phyloP scores from a whole-genome alignment of 208 protist species.

The Porcisia hertigi region DNA sequence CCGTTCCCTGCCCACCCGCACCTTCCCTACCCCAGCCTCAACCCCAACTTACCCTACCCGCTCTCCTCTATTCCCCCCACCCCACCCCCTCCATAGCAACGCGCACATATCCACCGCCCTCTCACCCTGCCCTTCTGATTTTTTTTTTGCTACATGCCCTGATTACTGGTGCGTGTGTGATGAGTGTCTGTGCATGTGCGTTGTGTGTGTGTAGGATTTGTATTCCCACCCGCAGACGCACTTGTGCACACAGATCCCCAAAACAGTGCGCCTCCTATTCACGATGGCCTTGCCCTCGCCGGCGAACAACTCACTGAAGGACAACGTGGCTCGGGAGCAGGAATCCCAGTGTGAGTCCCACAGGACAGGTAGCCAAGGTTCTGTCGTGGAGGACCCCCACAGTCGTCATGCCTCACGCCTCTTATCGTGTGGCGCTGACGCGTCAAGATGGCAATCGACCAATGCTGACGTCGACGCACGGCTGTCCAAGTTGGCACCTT shows the following conservation, averaged over 20 bases:
- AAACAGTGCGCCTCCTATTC: too few species aligned
- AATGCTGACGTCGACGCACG: constrained; percentile 2
- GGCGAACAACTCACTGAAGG: neutral
- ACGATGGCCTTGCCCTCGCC: neutral
- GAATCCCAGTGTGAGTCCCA: neutral
- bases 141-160: too few species aligned
- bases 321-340: neutral
- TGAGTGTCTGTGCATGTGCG: too few species aligned
- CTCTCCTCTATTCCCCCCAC: too few species aligned
- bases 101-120: too few species aligned
- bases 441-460: neutral
- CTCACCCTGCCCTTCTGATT: too few species aligned
- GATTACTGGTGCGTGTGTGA: too few species aligned
- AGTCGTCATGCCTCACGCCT: constrained; percentile 5
- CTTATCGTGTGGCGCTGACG: neutral
- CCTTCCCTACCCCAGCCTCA: too few species aligned
- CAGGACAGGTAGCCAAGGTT: neutral
- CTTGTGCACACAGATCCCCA: neutral
- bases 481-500: neutral
- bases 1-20: too few species aligned
- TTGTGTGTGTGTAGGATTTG: too few species aligned
- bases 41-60: too few species aligned
- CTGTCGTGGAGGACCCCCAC: constrained; percentile 18
- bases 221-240: neutral
- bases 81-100: too few species aligned